A percentile compares a stretch with the other conserved stretches of the same genome.
phyloP scores from a whole-genome alignment of 805 yeast species.

The Kodamaea fukazawae region DNA sequence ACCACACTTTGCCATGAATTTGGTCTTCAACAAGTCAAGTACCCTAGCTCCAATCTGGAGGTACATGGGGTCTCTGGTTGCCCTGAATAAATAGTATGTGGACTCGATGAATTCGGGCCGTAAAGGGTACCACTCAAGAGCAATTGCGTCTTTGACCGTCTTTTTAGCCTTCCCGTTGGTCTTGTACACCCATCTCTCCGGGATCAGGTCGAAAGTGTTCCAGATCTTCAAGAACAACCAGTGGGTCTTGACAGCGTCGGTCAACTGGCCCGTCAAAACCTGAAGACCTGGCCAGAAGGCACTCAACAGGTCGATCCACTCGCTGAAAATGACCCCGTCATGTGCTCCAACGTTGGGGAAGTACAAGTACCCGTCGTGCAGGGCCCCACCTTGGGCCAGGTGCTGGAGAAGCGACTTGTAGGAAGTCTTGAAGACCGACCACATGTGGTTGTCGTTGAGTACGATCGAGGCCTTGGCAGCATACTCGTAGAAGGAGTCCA shows the following conservation, averaged over 20 bases:
- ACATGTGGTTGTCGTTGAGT: constrained; percentile 62
- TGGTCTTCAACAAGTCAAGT: constrained; percentile 50
- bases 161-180: constrained; percentile 7
- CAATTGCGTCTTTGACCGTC: constrained; percentile 34
- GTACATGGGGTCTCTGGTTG: constrained; percentile 84
- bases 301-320: constrained; percentile 82
- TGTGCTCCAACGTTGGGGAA: constrained; percentile 58
- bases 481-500: constrained; percentile 89
- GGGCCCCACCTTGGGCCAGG: constrained; percentile 33
- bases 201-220: constrained; percentile 76
- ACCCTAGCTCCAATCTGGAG: constrained; percentile 70
- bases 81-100: constrained; percentile 76
- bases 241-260: constrained; percentile 63
- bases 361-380: constrained; percentile 27
- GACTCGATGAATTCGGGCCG: constrained; percentile 92
- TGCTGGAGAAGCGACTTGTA: constrained; percentile 53
- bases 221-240: constrained; percentile 68
- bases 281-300: constrained; percentile 90
- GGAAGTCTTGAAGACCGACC: constrained; percentile 49
- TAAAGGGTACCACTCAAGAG: constrained; percentile 86
- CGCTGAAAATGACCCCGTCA: constrained; percentile 48
- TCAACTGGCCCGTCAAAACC: constrained; percentile 71
- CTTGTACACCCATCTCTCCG: constrained; percentile 74
- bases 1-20: constrained; percentile 68
- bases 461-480: constrained; percentile 74